phyloP scores from a whole-genome alignment of 257 asterid species.

The Primulina huaijiensis region DNA sequence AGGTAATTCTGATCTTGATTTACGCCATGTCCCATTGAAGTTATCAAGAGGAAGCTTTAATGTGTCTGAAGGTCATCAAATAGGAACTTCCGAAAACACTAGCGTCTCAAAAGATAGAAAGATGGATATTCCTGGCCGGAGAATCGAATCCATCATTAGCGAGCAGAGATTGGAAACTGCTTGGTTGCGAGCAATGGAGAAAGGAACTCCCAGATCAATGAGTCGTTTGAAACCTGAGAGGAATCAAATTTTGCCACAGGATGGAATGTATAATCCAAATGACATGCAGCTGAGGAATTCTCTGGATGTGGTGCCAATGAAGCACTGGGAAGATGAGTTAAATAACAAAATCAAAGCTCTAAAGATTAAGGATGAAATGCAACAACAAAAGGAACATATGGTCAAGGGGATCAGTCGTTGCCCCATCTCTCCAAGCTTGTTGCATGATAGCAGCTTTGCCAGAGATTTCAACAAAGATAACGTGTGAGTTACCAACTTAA shows the following conservation, averaged over 20 bases:
- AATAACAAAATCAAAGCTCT: slow-evolving; percentile 59
- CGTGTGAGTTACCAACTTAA: slow-evolving; percentile 46
- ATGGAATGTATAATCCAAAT: slow-evolving; percentile 41
- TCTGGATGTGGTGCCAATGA: slow-evolving; percentile 34
- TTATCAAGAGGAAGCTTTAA: slow-evolving; percentile 38
- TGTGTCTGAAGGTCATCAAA: slow-evolving; percentile 35
- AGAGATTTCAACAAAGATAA: slow-evolving; percentile 61
- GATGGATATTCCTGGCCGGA: slow-evolving; percentile 55
- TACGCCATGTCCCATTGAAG: slow-evolving; percentile 29
- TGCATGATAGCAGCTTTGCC: slow-evolving; percentile 62
- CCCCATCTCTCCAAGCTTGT: slow-evolving; percentile 84
- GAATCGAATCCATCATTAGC: slow-evolving; percentile 78
- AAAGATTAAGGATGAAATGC: slow-evolving; percentile 46
- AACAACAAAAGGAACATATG: slow-evolving; percentile 40
- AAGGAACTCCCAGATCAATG: slow-evolving; percentile 63
- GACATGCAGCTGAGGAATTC: slow-evolving; percentile 40
- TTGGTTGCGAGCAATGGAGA: slow-evolving; percentile 91
- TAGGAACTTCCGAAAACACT: slow-evolving; percentile 27
- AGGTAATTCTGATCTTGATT: slow-evolving; percentile 23
- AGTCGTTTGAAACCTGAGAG: slow-evolving; percentile 71
- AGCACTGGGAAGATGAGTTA: slow-evolving; percentile 79
- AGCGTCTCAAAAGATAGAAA: slow-evolving; percentile 42
- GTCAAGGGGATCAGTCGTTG: slow-evolving; percentile 42
- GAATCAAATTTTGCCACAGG: slow-evolving; percentile 93
- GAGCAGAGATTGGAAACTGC: slow-evolving; percentile 94